These are phyloP conservation scores for Pythium grandisporangium DNA, from an alignment of 352 stramenopile genomes.

Conservation along the genomic window DNA sequence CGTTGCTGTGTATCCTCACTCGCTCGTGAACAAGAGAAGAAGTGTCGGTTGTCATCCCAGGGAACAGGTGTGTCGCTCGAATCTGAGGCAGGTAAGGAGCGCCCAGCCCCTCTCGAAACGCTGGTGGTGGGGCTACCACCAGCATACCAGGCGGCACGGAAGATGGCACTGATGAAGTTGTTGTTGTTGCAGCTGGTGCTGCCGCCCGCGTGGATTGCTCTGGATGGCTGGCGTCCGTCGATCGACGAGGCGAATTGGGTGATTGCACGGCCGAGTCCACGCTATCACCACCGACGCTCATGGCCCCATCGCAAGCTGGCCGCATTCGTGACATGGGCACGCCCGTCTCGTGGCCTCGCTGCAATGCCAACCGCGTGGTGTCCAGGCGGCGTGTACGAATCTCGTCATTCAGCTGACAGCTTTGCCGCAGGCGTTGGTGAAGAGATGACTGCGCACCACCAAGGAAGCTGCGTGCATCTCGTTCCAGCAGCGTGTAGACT, in stretches of 20 bases:
- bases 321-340: neutral
- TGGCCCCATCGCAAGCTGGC: neutral
- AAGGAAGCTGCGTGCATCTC: slow-evolving; percentile 12
- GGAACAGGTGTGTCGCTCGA: slow-evolving; percentile 7
- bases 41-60: too few relatives aligned
- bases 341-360: neutral
- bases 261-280: neutral
- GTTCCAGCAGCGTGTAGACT: slow-evolving; percentile 27
- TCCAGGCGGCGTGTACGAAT: too few relatives aligned
- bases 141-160: neutral
- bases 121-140: neutral
- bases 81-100: slow-evolving; percentile 15
- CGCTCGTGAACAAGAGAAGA: too few relatives aligned
- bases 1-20: too few relatives aligned
- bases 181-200: too few relatives aligned
- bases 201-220: too few relatives aligned
- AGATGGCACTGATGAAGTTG: neutral
- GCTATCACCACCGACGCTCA: neutral
- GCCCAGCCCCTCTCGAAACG: slow-evolving; percentile 5
- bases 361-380: too few relatives aligned
- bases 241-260: neutral
- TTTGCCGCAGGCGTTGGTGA: neutral
- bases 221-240: too few relatives aligned
- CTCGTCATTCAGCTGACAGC: too few relatives aligned
- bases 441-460: slow-evolving; percentile 9